A percentile compares a stretch with the other conserved stretches of the same genome.
Evolutionary conservation across 768 basidiomycete species (phyloP).

Genomic region (Punctularia strigosozonata): DNA sequence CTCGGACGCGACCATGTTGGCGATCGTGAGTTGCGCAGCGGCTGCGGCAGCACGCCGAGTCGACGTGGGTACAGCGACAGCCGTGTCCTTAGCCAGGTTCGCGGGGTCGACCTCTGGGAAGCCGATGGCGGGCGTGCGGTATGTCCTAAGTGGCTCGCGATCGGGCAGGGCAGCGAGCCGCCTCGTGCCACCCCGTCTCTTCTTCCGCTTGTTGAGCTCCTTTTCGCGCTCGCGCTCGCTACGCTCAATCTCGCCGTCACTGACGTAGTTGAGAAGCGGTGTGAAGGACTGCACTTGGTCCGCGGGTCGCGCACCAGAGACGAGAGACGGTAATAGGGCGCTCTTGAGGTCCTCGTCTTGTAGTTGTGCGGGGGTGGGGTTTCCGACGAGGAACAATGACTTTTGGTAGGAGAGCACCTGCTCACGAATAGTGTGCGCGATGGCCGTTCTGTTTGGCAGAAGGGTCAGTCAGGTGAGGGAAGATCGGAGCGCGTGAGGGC

Average conservation of each 20-base stretch:
- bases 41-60: conserved; percentile 82
- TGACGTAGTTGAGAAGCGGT: conserved; percentile 81
- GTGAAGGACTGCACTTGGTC: conserved; percentile 76
- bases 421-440: conserved; percentile 91
- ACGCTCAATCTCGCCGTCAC: conserved; percentile 79
- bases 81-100: conserved; percentile 51
- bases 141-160: conserved; percentile 84
- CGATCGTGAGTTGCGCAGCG: conserved; percentile 74
- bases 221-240: conserved; percentile 92
- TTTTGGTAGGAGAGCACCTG: conserved; percentile 89
- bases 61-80: conserved; percentile 56
- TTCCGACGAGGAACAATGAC: conserved; percentile 82
- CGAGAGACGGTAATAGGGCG: conserved; percentile 78
- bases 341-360: conserved; percentile 87
- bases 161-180: conserved; percentile 81
- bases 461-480: neutral
- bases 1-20: conserved; percentile 87
- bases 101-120: conserved; percentile 72
- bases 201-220: conserved; percentile 75
- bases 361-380: conserved; percentile 63
- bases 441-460: conserved; percentile 77
- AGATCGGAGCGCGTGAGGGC: conserved; percentile 15
- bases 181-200: conserved; percentile 73
- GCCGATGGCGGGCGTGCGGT: conserved; percentile 79
- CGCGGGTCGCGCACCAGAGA: conserved; percentile 56